Conservation (phyloP, 1,284 basidiomycete genomes). For the Austroboletus niveus region DNA sequence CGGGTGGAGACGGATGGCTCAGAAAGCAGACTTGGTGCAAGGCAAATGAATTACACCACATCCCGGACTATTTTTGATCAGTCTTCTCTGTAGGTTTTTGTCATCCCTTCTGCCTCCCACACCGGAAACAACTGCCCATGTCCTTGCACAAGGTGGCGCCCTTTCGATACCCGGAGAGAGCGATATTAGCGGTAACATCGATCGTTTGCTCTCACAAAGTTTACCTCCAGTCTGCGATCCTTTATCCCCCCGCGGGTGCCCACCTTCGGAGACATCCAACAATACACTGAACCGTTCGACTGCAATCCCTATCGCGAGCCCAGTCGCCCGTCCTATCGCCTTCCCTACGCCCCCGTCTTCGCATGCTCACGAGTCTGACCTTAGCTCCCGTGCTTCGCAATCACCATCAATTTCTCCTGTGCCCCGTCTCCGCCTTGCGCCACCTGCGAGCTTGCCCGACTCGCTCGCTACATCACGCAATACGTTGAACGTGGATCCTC, state of each 20-base stretch:
- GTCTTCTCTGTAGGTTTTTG: slow-evolving; percentile 52
- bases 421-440: background rate
- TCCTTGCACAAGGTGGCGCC: slow-evolving; percentile 65
- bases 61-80: background rate
- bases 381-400: slow-evolving; percentile 15
- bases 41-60: slow-evolving; percentile 6
- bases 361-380: slow-evolving; percentile 14
- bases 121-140: slow-evolving; percentile 62
- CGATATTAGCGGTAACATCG: background rate
- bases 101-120: slow-evolving; percentile 72
- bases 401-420: slow-evolving; percentile 9
- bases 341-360: slow-evolving; percentile 28
- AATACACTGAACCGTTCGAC: slow-evolving; percentile 9
- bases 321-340: slow-evolving; percentile 1
- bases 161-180: slow-evolving; percentile 26
- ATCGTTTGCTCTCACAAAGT: background rate
- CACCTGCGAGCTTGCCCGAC: background rate
- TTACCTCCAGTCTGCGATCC: slow-evolving; percentile 5
- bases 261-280: background rate
- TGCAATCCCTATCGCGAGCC: slow-evolving; percentile 20
- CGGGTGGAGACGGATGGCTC: slow-evolving; percentile 72
- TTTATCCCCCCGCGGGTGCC: background rate
- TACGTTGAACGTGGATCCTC: slow-evolving; percentile 40
- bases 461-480: slow-evolving; percentile 24
- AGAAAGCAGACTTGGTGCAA: slow-evolving; percentile 46